A percentile compares a stretch with the other conserved stretches of the same genome.
Conservation (phyloP, 176 grass and related monocot species). For the Ensete glaucum region DNA sequence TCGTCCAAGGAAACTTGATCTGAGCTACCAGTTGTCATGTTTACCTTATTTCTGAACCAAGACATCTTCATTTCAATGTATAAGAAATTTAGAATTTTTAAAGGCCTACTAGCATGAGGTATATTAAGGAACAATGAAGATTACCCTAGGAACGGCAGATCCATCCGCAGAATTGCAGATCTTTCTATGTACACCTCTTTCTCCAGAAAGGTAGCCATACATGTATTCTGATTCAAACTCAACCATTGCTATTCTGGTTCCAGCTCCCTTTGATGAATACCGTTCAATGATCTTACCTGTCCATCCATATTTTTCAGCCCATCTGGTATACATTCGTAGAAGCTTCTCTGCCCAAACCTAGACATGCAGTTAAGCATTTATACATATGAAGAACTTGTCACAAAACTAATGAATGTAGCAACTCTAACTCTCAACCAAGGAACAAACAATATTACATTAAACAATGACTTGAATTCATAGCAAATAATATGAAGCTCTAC, state of each 20-base stretch:
- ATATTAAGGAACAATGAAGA: conserved; percentile 18
- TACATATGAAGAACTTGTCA: background rate
- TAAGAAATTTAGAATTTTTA: no score
- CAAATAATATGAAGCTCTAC: background rate
- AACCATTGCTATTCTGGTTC: conserved; percentile 32
- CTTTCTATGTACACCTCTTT: conserved; percentile 81
- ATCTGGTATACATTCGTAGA: conserved; percentile 69
- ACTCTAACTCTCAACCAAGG: background rate
- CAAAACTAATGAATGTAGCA: background rate
- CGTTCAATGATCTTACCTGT: conserved; percentile 61
- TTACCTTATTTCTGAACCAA: no score
- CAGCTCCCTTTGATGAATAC: conserved; percentile 30
- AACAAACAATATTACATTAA: background rate
- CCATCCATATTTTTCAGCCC: conserved; percentile 65
- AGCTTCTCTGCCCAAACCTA: conserved; percentile 78
- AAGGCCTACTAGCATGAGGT: background rate
- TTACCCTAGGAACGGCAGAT: conserved; percentile 41
- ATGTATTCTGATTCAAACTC: conserved; percentile 89
- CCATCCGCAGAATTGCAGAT: conserved; percentile 34
- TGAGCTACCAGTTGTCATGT: no score
- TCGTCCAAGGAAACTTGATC: no score
- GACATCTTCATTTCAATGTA: no score
- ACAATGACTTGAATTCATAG: background rate
- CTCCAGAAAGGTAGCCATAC: conserved; percentile 86
- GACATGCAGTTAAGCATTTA: background rate